These are phyloP conservation scores for Tolypocladium nubicola DNA, from an alignment of 2,329 filamentous ascomycete genomes.

Conservation along the genomic window DNA sequence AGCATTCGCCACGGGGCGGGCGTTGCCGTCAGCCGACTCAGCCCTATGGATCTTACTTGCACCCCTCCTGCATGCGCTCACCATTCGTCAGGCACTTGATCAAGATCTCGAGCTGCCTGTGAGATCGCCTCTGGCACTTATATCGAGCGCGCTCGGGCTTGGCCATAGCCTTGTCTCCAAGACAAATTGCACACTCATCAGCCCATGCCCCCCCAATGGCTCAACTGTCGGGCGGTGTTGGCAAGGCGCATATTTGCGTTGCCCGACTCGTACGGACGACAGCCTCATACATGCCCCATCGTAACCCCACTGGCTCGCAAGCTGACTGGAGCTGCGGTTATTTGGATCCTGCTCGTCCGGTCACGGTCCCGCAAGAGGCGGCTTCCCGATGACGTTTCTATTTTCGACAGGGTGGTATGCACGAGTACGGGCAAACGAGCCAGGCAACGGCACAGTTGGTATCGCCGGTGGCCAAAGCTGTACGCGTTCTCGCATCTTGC, in stretches of 20 bases:
- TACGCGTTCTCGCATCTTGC: not conserved
- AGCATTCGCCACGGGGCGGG: not conserved
- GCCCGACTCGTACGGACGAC: not conserved
- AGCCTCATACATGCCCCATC: not conserved
- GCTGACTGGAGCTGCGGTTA: not conserved
- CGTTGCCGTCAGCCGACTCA: not conserved
- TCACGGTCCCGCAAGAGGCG: not conserved
- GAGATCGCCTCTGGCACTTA: not conserved
- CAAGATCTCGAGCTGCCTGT: not conserved
- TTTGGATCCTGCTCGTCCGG: not conserved
- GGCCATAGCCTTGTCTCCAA: not conserved
- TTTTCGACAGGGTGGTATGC: not conserved
- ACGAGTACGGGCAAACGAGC: not conserved
- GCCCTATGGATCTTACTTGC: not conserved
- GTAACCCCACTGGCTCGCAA: not conserved
- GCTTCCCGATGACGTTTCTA: not conserved
- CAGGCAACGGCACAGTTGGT: not conserved
- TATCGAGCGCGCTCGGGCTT: no score
- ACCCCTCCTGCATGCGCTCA: not conserved
- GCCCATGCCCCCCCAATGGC: not conserved
- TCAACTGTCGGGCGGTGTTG: not conserved
- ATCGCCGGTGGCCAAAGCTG: not conserved
- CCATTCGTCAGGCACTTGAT: not conserved
- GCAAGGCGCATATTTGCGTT: not conserved
- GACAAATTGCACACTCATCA: not conserved